Evolutionary conservation across 306 rosid genomes (phyloP).

Genomic region (Coriaria nepalensis): DNA sequence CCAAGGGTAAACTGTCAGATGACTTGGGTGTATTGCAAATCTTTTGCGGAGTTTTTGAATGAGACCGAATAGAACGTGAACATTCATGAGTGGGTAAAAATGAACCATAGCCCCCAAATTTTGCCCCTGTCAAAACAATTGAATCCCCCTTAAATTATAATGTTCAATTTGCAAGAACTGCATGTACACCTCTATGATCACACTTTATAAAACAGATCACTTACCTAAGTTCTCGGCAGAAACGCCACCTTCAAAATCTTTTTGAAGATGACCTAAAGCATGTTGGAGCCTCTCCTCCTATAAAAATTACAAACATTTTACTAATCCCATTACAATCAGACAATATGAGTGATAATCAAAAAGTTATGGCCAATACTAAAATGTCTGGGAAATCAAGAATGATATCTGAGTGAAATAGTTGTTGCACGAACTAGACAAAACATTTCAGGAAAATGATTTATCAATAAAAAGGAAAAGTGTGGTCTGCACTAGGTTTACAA

Average conservation of each 20-base stretch:
- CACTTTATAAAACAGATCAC: slow-evolving; percentile 18
- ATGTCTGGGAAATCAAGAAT: not conserved
- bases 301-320: not conserved
- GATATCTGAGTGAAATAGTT: too few species aligned
- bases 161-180: slow-evolving; percentile 18
- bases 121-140: slow-evolving; percentile 48
- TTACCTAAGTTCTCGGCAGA: slow-evolving; percentile 63
- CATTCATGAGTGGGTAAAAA: slow-evolving; percentile 53
- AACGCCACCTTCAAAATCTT: slow-evolving; percentile 58
- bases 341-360: too few species aligned
- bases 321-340: not conserved
- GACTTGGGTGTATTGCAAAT: slow-evolving; percentile 29
- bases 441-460: too few species aligned
- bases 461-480: too few species aligned
- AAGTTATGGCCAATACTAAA: not conserved
- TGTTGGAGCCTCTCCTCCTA: slow-evolving; percentile 46
- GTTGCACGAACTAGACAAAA: too few species aligned
- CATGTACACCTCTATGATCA: slow-evolving; percentile 19
- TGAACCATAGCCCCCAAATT: slow-evolving; percentile 63
- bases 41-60: slow-evolving; percentile 38
- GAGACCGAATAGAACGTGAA: slow-evolving; percentile 20
- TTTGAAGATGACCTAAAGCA: slow-evolving; percentile 64
- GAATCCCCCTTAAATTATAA: slow-evolving; percentile 17
- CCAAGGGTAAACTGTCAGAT: slow-evolving; percentile 24
- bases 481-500: too few species aligned